These are phyloP conservation scores for Backusella circina DNA, from an alignment of 192 early-diverging fungal genomes.

Conservation along the genomic window DNA sequence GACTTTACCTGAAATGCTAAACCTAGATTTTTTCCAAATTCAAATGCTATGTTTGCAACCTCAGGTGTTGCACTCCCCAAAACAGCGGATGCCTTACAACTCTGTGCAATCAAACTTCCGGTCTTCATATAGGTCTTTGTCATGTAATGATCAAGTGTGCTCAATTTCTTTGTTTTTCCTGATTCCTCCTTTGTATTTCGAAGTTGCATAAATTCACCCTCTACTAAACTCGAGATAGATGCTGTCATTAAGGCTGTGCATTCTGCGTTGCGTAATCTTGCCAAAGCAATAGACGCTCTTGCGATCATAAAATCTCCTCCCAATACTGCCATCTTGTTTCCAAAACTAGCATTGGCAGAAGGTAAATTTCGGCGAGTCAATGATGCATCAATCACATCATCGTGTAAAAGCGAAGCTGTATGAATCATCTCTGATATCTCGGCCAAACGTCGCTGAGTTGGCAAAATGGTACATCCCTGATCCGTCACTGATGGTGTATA, in stretches of 20 bases:
- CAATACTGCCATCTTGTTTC: conserved; percentile 97
- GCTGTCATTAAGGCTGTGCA: conserved; percentile 92
- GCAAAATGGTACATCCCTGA: conserved; percentile 58
- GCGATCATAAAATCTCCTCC: conserved; percentile 94
- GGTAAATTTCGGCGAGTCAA: conserved; percentile 70
- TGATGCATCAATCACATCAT: conserved; percentile 80
- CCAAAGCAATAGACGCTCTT: conserved; percentile 86
- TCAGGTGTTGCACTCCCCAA: conserved; percentile 73
- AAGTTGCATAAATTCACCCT: conserved; percentile 98
- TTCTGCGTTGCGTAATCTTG: conserved; percentile 84
- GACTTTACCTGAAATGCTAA: conserved; percentile 85
- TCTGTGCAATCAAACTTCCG: conserved; percentile 90
- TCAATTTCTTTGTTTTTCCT: conserved; percentile 19
- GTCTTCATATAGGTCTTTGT: conserved; percentile 97
- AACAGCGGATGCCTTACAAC: conserved; percentile 82
- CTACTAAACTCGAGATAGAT: conserved; percentile 89
- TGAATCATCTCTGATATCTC: conserved; percentile 99
- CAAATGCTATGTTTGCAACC: conserved; percentile 75
- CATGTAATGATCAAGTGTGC: conserved; percentile 87
- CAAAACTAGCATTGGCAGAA: conserved; percentile 83
- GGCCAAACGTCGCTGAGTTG: conserved; percentile 86
- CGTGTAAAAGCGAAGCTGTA: conserved; percentile 91
- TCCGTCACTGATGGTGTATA: conserved; percentile 27
- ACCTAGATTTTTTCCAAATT: conserved; percentile 87
- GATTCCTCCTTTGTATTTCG: conserved; percentile 57